Conservation (phyloP, 164 flowering plant genomes). For the Pachysandra terminalis region DNA sequence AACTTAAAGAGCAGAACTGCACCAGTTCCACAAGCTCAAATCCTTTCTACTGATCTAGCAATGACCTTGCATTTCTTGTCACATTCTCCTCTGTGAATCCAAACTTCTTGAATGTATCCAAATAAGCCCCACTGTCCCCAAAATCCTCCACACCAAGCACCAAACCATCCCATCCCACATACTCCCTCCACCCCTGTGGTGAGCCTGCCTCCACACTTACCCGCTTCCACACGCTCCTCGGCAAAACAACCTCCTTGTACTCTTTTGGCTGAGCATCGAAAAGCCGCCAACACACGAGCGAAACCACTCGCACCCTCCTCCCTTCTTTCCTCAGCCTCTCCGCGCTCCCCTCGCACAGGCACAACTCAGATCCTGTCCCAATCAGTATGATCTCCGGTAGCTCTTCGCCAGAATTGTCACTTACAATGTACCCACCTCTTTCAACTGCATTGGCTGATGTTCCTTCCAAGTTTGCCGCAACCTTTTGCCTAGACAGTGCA, state of each 20-base stretch:
- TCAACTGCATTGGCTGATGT: constrained; percentile 37
- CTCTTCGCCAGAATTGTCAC: constrained; percentile 38
- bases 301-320: constrained; percentile 45
- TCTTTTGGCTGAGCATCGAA: constrained; percentile 34
- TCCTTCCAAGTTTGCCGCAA: constrained; percentile 42
- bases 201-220: constrained; percentile 60
- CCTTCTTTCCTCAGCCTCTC: constrained; percentile 42
- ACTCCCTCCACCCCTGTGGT: constrained; percentile 46
- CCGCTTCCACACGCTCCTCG: constrained; percentile 28
- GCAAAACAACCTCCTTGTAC: constrained; percentile 45
- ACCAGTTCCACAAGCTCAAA: no score
- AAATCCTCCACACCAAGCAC: constrained; percentile 41
- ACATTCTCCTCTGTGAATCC: constrained; percentile 44
- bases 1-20: no score
- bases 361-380: constrained; percentile 56
- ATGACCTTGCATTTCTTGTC: constrained; percentile 27
- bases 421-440: constrained; percentile 50
- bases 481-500: constrained; percentile 58
- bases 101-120: constrained; percentile 36
- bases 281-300: constrained; percentile 50
- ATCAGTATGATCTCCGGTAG: constrained; percentile 51
- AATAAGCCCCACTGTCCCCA: constrained; percentile 45
- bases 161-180: constrained; percentile 40
- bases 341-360: constrained; percentile 36
- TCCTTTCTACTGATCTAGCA: constrained; percentile 14